Evolutionary conservation across 1,284 basidiomycete genomes (phyloP).

Genomic region (Leccinum subrobustum): DNA sequence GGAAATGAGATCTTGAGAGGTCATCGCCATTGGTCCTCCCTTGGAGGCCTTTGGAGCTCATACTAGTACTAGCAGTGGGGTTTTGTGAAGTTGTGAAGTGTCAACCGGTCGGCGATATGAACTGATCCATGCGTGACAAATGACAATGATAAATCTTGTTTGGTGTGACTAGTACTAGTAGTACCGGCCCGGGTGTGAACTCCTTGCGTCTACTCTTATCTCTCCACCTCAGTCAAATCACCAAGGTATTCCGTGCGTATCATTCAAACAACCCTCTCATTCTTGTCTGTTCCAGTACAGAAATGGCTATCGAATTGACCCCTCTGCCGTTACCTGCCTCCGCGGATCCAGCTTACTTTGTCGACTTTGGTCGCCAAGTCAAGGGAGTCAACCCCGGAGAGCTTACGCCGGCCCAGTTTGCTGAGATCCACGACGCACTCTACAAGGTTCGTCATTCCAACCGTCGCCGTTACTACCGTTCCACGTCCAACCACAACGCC

Average conservation of each 20-base stretch:
- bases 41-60: background rate
- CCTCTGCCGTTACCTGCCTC: conserved; percentile 59
- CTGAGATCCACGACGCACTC: conserved; percentile 58
- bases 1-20: background rate
- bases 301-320: conserved; percentile 55
- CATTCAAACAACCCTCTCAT: background rate
- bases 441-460: conserved; percentile 53
- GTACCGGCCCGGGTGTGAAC: background rate
- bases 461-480: conserved; percentile 25
- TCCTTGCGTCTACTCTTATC: background rate
- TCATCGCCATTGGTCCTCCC: conserved; percentile 8
- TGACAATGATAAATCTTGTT: too few relatives aligned
- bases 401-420: conserved; percentile 54
- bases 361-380: conserved; percentile 65
- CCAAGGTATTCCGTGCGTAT: background rate
- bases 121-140: too few relatives aligned
- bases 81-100: background rate
- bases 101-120: background rate
- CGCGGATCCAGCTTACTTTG: conserved; percentile 57
- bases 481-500: background rate
- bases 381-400: conserved; percentile 57
- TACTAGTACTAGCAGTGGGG: background rate
- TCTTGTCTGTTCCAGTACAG: background rate
- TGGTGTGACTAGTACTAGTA: background rate
- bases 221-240: background rate